Percentiles rank a stretch among this genome's conserved stretches.
These are phyloP conservation scores for Suillus alpinus DNA, from an alignment of 768 basidiomycete genomes.

Conservation along the genomic window DNA sequence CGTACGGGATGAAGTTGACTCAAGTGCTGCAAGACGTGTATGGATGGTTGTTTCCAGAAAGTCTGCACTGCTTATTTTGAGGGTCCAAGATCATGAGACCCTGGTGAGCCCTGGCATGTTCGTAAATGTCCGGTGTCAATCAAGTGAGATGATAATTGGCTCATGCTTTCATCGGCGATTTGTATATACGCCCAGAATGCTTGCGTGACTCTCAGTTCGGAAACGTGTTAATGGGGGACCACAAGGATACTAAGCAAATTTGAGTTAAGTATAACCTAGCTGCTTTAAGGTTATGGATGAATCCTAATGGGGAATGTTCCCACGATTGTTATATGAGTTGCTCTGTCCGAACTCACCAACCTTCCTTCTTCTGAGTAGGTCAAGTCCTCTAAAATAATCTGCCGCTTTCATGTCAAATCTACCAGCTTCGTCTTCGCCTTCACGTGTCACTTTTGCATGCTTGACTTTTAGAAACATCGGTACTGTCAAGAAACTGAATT, in stretches of 20 bases:
- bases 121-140: background rate
- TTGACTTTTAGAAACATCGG: constrained; percentile 83
- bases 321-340: constrained; percentile 16
- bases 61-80: background rate
- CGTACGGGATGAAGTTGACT: background rate
- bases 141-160: background rate
- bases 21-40: background rate
- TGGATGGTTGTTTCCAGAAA: background rate
- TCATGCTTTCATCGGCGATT: background rate
- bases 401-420: constrained; percentile 20
- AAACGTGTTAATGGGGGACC: background rate
- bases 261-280: constrained; percentile 1
- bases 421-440: constrained; percentile 12
- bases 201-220: background rate
- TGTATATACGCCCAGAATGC: background rate
- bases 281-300: background rate
- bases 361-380: constrained; percentile 19
- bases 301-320: constrained; percentile 14
- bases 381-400: constrained; percentile 11
- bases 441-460: constrained; percentile 67
- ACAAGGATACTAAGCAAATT: background rate
- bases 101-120: background rate
- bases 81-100: background rate
- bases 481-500: constrained; percentile 57
- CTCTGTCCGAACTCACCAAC: background rate